These are phyloP conservation scores for Mariannaea sp. DNA, from an alignment of 2,329 filamentous ascomycete species.

Conservation along the genomic window DNA sequence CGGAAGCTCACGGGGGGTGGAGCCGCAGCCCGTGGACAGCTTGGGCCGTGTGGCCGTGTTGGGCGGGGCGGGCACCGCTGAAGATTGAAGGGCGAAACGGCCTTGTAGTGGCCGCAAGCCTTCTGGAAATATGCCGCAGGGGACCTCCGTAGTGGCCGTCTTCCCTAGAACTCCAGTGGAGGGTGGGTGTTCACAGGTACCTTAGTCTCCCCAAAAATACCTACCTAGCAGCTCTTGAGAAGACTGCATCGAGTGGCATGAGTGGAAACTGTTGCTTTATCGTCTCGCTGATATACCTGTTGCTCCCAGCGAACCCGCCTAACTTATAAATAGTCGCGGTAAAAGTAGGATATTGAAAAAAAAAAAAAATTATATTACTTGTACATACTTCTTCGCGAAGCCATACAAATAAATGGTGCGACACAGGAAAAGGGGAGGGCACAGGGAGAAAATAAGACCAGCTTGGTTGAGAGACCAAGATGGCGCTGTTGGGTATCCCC, in stretches of 20 bases:
- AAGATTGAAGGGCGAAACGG: slow-evolving; percentile 1
- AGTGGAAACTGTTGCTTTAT: no score
- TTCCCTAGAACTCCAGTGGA: neutral
- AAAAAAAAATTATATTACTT: no score
- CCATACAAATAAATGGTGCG: no score
- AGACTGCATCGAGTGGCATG: no score
- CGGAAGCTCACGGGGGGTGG: slow-evolving; percentile 22
- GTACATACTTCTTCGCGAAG: no score
- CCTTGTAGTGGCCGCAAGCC: slow-evolving; percentile 6
- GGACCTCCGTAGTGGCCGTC: slow-evolving; percentile 13
- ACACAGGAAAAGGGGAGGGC: no score
- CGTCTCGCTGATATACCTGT: no score
- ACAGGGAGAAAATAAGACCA: no score
- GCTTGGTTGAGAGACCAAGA: neutral
- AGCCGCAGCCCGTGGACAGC: slow-evolving; percentile 11
- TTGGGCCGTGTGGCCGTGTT: slow-evolving; percentile 19
- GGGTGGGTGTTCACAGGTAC: neutral
- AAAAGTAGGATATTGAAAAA: no score
- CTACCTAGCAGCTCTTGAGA: no score
- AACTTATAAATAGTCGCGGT: no score
- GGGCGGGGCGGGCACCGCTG: slow-evolving; percentile 10
- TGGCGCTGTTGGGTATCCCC: neutral
- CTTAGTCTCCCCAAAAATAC: neutral
- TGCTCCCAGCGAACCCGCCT: no score
- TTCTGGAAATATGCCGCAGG: neutral